Conservation (phyloP, 2,329 filamentous ascomycete genomes). For the Zasmidium cellare region DNA sequence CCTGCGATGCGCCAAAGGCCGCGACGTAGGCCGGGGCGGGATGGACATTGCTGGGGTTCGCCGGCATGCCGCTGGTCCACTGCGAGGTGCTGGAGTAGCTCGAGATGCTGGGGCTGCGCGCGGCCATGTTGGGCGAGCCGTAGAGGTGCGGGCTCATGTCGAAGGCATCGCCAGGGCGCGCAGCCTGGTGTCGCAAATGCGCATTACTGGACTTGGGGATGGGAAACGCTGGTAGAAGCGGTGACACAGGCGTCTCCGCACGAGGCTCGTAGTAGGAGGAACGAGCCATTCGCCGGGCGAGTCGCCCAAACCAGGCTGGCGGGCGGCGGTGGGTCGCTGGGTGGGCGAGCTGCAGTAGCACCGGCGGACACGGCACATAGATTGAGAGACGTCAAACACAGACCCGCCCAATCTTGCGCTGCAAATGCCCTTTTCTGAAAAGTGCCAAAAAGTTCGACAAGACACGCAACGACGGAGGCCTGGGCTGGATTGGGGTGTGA, state of each 20-base stretch:
- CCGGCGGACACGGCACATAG: neutral
- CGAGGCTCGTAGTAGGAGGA: neutral
- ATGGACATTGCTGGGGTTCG: conserved; percentile 49
- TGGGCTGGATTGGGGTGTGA: neutral
- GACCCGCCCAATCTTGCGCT: neutral
- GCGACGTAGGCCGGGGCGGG: conserved; percentile 88
- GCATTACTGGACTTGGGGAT: neutral
- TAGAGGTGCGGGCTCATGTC: conserved; percentile 9
- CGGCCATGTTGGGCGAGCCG: conserved; percentile 18
- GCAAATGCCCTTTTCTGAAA: neutral
- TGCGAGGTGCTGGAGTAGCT: conserved; percentile 18
- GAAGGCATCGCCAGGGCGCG: conserved; percentile 9
- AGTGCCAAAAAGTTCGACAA: neutral
- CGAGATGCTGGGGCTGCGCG: conserved; percentile 19
- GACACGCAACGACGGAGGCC: neutral
- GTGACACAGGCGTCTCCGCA: conserved; percentile 5
- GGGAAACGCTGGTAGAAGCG: conserved; percentile 6
- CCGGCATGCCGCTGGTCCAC: conserved; percentile 12
- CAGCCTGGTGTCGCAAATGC: conserved; percentile 3
- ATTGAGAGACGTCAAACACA: neutral
- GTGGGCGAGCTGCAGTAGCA: neutral
- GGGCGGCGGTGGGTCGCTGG: neutral
- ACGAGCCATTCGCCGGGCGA: neutral
- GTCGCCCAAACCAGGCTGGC: conserved; percentile 1
- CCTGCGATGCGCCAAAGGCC: conserved; percentile 81